Base-by-base conservation (phyloP, 1,284 basidiomycete genomes). In the Agaricales sp. region DNA sequence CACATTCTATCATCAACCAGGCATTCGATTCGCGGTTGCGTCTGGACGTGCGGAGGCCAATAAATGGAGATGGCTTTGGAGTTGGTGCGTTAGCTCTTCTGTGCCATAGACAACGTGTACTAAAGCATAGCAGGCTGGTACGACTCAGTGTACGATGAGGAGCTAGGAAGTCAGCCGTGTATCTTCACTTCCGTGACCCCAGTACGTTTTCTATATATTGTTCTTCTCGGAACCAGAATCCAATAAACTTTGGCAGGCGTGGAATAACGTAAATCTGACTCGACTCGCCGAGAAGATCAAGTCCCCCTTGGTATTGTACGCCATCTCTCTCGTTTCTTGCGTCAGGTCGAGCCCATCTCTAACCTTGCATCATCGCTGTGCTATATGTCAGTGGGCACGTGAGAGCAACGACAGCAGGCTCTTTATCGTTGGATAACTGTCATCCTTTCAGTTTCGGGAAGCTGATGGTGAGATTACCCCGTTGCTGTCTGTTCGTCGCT, bases 121-220 rank as follows among this genome's bases (percentile, higher is more conserved):
- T 45, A 18, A 47, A 18, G 35, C 30, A 43, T 46, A 25, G 19
- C 53, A 85, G 88, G 87, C 3, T 92, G 90, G 89, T 92, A 92
- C 61, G 89, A 90, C 64, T 79, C 80, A 14, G 73, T 77, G 16
- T 77, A 79, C 57, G 88, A 92, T 58, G 79, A 87, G 58, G 83
- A 91, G 61, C 74, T 92, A 24, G 87, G 88, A 43, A 78, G 74
- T 53, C 82, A 91, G 57, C 94, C 94, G 6, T 97, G 95, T 65
- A 89, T 98, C 53, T 98, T 97, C 66, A 97, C 93, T 47, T 90
- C 88, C n/a, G 85, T 96, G 16, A 93, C 92, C 3, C 94, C 92
- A 3, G 91, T 92, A 52, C 57, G 75, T 65, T 13, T n/a, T n/a
- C n/a, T n/a, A n/a, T n/a, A n/a, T n/a, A n/a, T n/a, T n/a, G n/a